phyloP scores from a whole-genome alignment of 148 eudicot species.

The Camellia granthamiana region DNA sequence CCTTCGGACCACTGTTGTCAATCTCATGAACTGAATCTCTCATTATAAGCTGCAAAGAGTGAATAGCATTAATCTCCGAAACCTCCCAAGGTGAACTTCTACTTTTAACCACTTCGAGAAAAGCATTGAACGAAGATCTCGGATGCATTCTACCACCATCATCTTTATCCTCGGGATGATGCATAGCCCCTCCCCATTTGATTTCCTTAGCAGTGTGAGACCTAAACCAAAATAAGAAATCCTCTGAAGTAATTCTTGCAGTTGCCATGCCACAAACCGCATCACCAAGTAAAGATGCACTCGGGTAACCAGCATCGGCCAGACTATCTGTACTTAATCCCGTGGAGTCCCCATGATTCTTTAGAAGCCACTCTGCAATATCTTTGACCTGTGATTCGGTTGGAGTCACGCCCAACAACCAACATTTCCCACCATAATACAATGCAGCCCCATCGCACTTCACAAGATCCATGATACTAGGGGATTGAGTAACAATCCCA shows the following conservation, averaged over 20 bases:
- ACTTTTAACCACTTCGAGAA: constrained; percentile 40
- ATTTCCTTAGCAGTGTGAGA: constrained; percentile 43
- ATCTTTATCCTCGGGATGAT: constrained; percentile 39
- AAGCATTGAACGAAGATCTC: constrained; percentile 37
- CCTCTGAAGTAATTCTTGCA: constrained; percentile 30
- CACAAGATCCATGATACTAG: constrained; percentile 44
- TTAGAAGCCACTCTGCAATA: constrained; percentile 37
- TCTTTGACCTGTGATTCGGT: constrained; percentile 35
- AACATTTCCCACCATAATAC: constrained; percentile 36
- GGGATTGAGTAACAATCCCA: constrained; percentile 39
- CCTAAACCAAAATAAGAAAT: constrained; percentile 47
- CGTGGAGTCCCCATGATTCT: constrained; percentile 28
- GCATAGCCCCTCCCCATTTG: constrained; percentile 44
- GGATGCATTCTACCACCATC: constrained; percentile 39
- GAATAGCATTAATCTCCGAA: constrained; percentile 39
- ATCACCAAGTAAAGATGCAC: constrained; percentile 36
- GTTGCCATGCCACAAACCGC: constrained; percentile 48
- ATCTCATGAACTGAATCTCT: constrained; percentile 27
- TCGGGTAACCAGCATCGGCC: constrained; percentile 33
- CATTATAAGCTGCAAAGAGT: constrained; percentile 45
- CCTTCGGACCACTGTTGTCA: constrained; percentile 16
- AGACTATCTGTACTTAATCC: constrained; percentile 44
- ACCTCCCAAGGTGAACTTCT: constrained; percentile 45
- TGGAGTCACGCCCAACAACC: constrained; percentile 39
- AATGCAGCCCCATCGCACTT: constrained; percentile 48